phyloP scores from a whole-genome alignment of 2,329 filamentous ascomycete species.

The Verticillium nonalfalfae region DNA sequence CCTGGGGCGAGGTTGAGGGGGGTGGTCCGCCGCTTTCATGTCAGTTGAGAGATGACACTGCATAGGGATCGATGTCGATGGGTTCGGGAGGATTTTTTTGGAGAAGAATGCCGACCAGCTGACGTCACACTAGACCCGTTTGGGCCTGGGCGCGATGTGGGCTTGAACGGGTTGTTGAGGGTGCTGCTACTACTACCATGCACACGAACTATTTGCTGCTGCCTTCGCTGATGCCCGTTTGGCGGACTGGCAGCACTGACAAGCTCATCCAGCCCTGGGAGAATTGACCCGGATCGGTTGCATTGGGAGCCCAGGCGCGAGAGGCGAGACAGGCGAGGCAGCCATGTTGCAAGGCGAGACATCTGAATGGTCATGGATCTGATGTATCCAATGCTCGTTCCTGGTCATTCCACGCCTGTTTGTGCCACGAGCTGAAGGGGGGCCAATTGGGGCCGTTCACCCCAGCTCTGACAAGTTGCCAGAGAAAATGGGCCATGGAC shows the following conservation, averaged over 20 bases:
- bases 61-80: neutral
- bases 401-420: neutral
- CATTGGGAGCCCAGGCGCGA: neutral
- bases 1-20: neutral
- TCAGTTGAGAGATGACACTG: neutral
- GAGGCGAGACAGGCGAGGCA: neutral
- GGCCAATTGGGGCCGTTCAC: too few relatives aligned
- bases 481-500: too few relatives aligned
- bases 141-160: neutral
- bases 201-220: neutral
- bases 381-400: neutral
- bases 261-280: neutral
- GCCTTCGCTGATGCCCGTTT: neutral
- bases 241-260: too few relatives aligned
- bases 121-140: neutral
- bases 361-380: neutral
- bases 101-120: neutral
- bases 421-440: neutral
- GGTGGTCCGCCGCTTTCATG: neutral
- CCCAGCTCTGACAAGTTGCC: neutral
- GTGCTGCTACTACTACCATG: too few relatives aligned
- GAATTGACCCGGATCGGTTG: neutral
- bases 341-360: neutral
- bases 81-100: neutral
- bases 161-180: neutral